Base-by-base conservation (phyloP, 179 eudicot species). In the Spinacia oleracea region DNA sequence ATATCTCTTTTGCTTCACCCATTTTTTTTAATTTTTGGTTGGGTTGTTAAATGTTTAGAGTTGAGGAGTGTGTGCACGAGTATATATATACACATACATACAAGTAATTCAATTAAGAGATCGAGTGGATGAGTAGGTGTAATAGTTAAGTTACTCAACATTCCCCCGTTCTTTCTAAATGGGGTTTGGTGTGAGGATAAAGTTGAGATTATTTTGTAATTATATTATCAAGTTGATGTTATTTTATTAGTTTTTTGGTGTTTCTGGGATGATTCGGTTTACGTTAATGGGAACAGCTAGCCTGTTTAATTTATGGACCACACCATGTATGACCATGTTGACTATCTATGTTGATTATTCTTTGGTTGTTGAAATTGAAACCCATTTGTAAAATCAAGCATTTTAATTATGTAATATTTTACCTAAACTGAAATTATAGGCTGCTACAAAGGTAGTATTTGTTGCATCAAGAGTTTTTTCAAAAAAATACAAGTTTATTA, bases 1-100 rank as follows among this genome's bases (percentile, higher is more conserved):
- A 72, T 29, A 89, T 83, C 34, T 84, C 89, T 60, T 76, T 77
- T 58, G 65, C 81, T 51, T 80, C 87, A 43, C 78, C 70, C 87
- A 82, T 87, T 74, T 75, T 73, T 62, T 32, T 4, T 31, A 9
- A 15, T 45, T 56, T 1, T 46, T 45, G 31, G 8, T 46, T 62
- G 64, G 8, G 3, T 1, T 58, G 66, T 60, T 60, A 27, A 27
- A 18, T 25, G 3, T 29, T 25, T 60, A 60, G 35, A 60, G 8
- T 53, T 18, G 18, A 25, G 32, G 9, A n/a, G 20, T n/a, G 32
- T 10, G 38, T 43, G 21, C 12, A n/a, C 40, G 43, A 4, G 18
- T 18, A 67, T 40, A 43, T 34, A 65, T 16, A 11, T 46, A 43
- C 12, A 34, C 25, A 46, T 6, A 23, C 40, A 40, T 4, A 46